Evolutionary conservation across 2,329 filamentous ascomycete genomes (phyloP), one percentile per base, ranked within the genome.

Genomic region (Neofusicoccum sp.): DNA sequence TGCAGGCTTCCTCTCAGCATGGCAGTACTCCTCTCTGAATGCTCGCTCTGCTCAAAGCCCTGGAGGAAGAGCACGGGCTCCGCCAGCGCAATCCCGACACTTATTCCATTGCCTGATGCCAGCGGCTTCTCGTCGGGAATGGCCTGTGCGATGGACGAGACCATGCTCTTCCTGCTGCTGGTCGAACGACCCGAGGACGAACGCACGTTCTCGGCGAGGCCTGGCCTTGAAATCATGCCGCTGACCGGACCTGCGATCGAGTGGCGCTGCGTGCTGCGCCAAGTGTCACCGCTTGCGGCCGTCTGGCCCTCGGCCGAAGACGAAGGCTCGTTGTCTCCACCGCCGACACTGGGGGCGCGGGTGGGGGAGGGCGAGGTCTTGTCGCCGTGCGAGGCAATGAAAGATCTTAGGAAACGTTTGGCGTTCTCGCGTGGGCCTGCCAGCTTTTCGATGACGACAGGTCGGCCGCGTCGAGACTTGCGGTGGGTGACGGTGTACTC

Each of bases 1-100:
- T 90, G 88, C 60, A 99, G 76, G 65, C 87, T 92, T 16, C 95
- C 95, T 60, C 95, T 85, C 12, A 99, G 81, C 71, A 99, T 88
- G 1, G 93, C 90, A 6, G 91, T 93, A 58, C 83, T 89, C 54
- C 86, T 82, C 2, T 83, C 82, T 9, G 86, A 83, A 66, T 67
- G 78, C 49, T 88, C 85, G 61, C 87, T 83, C 66, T 90, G 88
- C 61, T 92, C 89, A 68, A 93, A 92, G 0, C 90, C 90, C 30
- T 88, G 86, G 34, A 95, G 78, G 69, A 91, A 95, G 26, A 95
- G 79, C 61, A 89, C 88, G n/a, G 89, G 89, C 72, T 95, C 91
- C 30, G 89, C 89, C 41, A 95, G 78, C 30, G 88, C 78, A 47
- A 95, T 89, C 31, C 86, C 88, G 68, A 90, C 89, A 26, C 82